Percentiles rank a stretch among this genome's conserved stretches.
These are phyloP conservation scores for Euptelea pleiosperma DNA, from an alignment of 164 flowering plant species.

Conservation along the genomic window DNA sequence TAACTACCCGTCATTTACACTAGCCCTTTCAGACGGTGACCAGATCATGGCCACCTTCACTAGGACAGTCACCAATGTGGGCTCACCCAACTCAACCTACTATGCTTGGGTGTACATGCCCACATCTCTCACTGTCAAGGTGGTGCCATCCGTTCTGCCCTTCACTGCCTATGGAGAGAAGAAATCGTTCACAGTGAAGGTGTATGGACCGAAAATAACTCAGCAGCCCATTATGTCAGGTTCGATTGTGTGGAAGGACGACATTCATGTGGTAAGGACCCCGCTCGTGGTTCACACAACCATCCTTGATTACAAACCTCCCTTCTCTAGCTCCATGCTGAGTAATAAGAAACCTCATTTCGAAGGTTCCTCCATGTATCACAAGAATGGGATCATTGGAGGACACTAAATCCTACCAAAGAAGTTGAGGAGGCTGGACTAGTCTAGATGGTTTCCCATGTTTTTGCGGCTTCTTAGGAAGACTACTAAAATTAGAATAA, in stretches of 20 bases:
- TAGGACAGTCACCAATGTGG: conserved; percentile 50
- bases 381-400: conserved; percentile 18
- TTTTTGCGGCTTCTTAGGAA: too few relatives aligned
- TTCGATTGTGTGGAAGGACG: conserved; percentile 35
- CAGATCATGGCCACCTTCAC: conserved; percentile 29
- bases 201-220: conserved; percentile 27
- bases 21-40: conserved; percentile 40
- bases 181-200: conserved; percentile 26
- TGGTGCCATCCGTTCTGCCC: conserved; percentile 31
- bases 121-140: conserved; percentile 2
- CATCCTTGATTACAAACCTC: conserved; percentile 4
- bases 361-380: conserved; percentile 10
- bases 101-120: conserved; percentile 17
- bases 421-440: neutral
- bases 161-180: conserved; percentile 33
- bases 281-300: conserved; percentile 36
- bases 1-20: conserved; percentile 52
- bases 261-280: conserved; percentile 30
- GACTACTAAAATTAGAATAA: too few relatives aligned
- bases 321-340: neutral
- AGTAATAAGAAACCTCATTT: conserved; percentile 7
- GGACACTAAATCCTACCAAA: neutral
- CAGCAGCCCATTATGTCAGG: conserved; percentile 36
- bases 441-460: too few relatives aligned
- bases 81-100: conserved; percentile 44